These are phyloP conservation scores for Fusarium sp. DNA, from an alignment of 2,329 filamentous ascomycete genomes.

Conservation along the genomic window DNA sequence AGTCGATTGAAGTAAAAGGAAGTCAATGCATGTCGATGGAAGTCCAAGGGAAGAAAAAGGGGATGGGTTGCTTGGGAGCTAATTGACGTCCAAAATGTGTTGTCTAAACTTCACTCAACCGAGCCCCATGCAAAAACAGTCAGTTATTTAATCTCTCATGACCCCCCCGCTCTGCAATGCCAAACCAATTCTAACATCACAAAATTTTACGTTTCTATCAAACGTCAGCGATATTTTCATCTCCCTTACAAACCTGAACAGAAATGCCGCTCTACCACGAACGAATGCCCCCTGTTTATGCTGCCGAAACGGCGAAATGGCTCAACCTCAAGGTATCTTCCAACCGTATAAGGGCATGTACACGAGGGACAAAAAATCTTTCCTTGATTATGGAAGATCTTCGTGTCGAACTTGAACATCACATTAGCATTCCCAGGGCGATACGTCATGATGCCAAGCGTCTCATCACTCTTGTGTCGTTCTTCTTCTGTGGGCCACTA, in stretches of 20 bases:
- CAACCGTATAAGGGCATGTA: not conserved
- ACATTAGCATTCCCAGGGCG: not conserved
- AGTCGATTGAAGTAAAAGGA: too few relatives aligned
- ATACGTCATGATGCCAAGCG: not conserved
- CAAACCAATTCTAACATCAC: not conserved
- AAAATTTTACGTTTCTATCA: not conserved
- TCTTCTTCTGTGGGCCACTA: not conserved
- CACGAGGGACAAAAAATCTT: not conserved
- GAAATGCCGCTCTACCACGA: not conserved
- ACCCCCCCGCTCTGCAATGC: too few relatives aligned
- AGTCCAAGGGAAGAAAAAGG: too few relatives aligned
- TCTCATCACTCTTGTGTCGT: not conserved
- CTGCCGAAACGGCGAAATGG: not conserved
- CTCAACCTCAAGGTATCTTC: too few relatives aligned
- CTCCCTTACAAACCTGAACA: not conserved
- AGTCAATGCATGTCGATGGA: too few relatives aligned
- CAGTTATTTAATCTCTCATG: too few relatives aligned
- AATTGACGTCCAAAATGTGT: too few relatives aligned
- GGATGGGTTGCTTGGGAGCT: too few relatives aligned
- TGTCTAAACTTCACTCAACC: too few relatives aligned
- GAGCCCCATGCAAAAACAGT: too few relatives aligned
- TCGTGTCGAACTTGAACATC: not conserved
- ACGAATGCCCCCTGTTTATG: not conserved
- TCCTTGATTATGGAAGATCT: not conserved
- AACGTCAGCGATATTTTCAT: too few relatives aligned